phyloP scores from a whole-genome alignment of 2,329 filamentous ascomycete genomes.

The Trichoderma sp. region DNA sequence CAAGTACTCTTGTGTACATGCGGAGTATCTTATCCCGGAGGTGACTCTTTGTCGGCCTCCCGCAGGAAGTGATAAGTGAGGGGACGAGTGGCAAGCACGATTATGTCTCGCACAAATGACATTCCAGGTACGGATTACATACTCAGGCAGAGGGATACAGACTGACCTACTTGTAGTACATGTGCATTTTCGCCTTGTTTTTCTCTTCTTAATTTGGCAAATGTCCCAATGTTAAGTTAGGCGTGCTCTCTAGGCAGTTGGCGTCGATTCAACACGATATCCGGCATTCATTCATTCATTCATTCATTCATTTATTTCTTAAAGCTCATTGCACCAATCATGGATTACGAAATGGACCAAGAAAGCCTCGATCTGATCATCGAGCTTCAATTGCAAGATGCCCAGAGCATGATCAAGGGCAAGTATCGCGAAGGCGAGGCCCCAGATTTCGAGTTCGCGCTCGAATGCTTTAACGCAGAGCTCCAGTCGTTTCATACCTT shows the following conservation, averaged over 20 bases:
- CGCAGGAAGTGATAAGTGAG: background rate
- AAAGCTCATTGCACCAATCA: background rate
- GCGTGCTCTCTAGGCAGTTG: no score
- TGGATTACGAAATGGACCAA: constrained; percentile 9
- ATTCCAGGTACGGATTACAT: background rate
- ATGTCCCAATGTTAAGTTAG: background rate
- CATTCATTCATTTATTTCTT: background rate
- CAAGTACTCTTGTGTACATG: background rate
- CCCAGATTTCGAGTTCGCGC: constrained; percentile 19
- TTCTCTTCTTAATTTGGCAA: background rate
- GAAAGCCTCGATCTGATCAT: constrained; percentile 23
- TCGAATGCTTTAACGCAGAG: constrained; percentile 20
- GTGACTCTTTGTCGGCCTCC: background rate
- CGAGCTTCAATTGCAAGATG: constrained; percentile 24
- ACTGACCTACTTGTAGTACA: background rate
- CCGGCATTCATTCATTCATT: background rate
- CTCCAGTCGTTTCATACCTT: constrained; percentile 12
- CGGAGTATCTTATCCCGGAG: background rate
- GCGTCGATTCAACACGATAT: no score
- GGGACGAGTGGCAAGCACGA: background rate
- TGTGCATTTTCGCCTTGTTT: background rate
- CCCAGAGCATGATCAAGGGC: constrained; percentile 18
- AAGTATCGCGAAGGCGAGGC: constrained; percentile 20
- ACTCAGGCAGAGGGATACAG: background rate
- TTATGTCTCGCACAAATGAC: background rate